Conservation (phyloP, 2,329 filamentous ascomycete genomes). For the Penicillium sp. region DNA sequence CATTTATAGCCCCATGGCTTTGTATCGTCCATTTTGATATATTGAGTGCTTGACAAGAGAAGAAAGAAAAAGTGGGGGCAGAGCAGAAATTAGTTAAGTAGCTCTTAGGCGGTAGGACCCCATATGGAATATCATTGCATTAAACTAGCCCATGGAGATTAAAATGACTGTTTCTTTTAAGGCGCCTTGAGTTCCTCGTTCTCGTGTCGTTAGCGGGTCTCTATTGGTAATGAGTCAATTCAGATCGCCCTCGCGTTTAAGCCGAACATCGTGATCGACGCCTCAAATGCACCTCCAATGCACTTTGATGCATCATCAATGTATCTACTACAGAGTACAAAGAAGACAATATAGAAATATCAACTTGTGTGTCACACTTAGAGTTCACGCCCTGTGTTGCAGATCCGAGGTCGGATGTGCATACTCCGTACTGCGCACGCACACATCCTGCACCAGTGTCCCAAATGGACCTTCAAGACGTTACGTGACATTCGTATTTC, state of each 20-base stretch:
- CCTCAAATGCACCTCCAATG: background rate
- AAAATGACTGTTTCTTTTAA: too few relatives aligned
- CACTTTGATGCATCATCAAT: background rate
- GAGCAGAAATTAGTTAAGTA: slow-evolving; percentile 2
- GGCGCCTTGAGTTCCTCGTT: background rate
- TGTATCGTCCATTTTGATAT: slow-evolving; percentile 5
- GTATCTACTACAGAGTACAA: background rate
- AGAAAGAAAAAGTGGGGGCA: slow-evolving; percentile 3
- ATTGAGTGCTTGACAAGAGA: background rate
- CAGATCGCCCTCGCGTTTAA: slow-evolving; percentile 1
- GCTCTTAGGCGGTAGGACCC: background rate
- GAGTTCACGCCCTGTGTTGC: slow-evolving; percentile 5
- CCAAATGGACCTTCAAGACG: background rate
- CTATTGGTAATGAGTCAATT: slow-evolving; percentile 1
- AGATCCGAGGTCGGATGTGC: background rate
- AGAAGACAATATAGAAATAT: background rate
- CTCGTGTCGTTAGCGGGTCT: background rate
- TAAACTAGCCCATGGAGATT: background rate
- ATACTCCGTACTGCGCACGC: background rate
- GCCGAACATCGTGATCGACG: slow-evolving; percentile 4
- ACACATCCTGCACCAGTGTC: background rate
- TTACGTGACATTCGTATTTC: background rate
- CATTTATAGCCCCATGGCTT: slow-evolving; percentile 13
- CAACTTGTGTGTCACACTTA: slow-evolving; percentile 3
- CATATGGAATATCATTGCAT: background rate